Conservation (phyloP, 2,329 filamentous ascomycete species). For the Amylocarpus encephaloides region DNA sequence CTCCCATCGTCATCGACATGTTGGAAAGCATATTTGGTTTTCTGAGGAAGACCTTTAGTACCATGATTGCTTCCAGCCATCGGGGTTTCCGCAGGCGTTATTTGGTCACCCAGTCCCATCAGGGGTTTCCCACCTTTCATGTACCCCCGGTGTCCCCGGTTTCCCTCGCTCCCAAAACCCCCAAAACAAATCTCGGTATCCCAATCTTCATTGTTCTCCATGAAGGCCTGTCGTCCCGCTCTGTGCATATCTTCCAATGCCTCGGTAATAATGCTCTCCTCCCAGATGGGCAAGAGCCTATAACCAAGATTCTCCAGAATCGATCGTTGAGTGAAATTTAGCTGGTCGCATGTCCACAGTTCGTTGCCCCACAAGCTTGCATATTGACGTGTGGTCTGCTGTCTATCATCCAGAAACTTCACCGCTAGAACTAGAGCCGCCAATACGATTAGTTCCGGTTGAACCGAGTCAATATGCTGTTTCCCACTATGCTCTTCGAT, state of each 20-base stretch:
- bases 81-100: slow-evolving; percentile 1
- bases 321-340: slow-evolving; percentile 57
- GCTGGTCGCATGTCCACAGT: slow-evolving; percentile 54
- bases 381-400: slow-evolving; percentile 49
- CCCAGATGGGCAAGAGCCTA: slow-evolving; percentile 54
- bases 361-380: slow-evolving; percentile 46
- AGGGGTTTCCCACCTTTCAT: slow-evolving; percentile 1
- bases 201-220: slow-evolving; percentile 11
- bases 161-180: not conserved
- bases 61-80: not conserved
- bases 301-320: slow-evolving; percentile 60
- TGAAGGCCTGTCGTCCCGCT: slow-evolving; percentile 34
- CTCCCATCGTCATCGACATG: not conserved
- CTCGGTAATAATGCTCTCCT: slow-evolving; percentile 49
- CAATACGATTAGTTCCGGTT: slow-evolving; percentile 58
- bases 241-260: slow-evolving; percentile 59
- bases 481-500: slow-evolving; percentile 19
- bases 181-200: slow-evolving; percentile 12
- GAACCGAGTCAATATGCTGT: slow-evolving; percentile 54
- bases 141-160: not conserved
- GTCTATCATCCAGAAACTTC: slow-evolving; percentile 58
- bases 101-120: not conserved
- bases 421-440: slow-evolving; percentile 56
- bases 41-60: not conserved
- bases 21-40: not conserved